These are phyloP conservation scores for Dactylorhiza incarnata DNA, from an alignment of 106 monocot genomes.

Conservation along the genomic window DNA sequence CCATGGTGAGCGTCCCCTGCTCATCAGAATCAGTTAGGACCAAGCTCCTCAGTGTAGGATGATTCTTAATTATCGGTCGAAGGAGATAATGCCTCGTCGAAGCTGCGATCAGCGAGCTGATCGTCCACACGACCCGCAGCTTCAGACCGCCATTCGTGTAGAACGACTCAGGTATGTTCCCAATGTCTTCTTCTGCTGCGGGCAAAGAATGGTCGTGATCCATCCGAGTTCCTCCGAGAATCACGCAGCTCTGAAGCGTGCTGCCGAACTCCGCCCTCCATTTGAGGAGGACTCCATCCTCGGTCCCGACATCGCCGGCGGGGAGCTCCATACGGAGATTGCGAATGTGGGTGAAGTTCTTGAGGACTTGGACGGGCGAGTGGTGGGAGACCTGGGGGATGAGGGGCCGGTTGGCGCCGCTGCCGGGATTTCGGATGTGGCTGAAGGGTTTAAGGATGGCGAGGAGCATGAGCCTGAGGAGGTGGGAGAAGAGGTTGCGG, in stretches of 20 bases:
- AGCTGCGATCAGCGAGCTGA: conserved; percentile 79
- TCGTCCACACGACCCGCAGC: conserved; percentile 82
- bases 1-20: conserved; percentile 70
- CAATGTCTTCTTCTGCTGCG: conserved; percentile 37
- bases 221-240: conserved; percentile 57
- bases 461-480: conserved; percentile 56
- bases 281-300: conserved; percentile 72
- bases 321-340: conserved; percentile 65
- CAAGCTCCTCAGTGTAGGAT: conserved; percentile 60
- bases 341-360: conserved; percentile 57
- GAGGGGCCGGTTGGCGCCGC: conserved; percentile 36
- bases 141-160: conserved; percentile 83
- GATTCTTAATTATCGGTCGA: conserved; percentile 65
- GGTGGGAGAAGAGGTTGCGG: conserved; percentile 52
- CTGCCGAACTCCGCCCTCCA: conserved; percentile 88
- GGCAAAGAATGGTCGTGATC: conserved; percentile 19
- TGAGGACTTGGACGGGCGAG: conserved; percentile 70
- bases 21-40: conserved; percentile 69
- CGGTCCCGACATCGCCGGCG: conserved; percentile 72
- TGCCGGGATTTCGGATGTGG: conserved; percentile 33
- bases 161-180: conserved; percentile 84
- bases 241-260: conserved; percentile 78
- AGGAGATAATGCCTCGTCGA: conserved; percentile 79
- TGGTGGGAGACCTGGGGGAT: conserved; percentile 75
- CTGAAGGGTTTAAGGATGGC: conserved; percentile 54